These are phyloP conservation scores for Choiromyces venosus DNA, from an alignment of 495 filamentous ascomycete species.

Conservation along the genomic window DNA sequence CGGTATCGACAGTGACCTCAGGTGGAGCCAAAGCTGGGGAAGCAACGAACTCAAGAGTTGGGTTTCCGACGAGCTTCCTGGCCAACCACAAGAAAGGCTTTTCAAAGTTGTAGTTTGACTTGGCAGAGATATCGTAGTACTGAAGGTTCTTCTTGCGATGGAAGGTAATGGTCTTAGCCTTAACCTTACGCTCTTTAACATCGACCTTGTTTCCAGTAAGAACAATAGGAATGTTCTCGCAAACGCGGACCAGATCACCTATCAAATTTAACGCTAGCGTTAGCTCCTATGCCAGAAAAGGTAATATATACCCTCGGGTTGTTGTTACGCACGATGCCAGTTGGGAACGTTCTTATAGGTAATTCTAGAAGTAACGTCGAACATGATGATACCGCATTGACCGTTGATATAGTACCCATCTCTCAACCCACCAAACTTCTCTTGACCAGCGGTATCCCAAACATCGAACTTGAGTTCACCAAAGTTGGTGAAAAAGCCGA, in stretches of 20 bases:
- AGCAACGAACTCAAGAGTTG: conserved; percentile 89
- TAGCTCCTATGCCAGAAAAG: conserved; percentile 14
- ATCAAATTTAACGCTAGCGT: conserved; percentile 27
- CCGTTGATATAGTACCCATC: conserved; percentile 99
- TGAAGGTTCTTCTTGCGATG: conserved; percentile 99
- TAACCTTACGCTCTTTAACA: conserved; percentile 99
- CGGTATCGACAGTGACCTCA: conserved; percentile 77
- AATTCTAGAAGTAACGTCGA: conserved; percentile 99
- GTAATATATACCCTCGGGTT: background rate
- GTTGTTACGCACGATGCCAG: conserved; percentile 86
- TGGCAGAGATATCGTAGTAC: conserved; percentile 99
- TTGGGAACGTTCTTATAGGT: conserved; percentile 99
- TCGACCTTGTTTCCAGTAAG: conserved; percentile 99
- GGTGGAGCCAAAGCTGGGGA: conserved; percentile 90
- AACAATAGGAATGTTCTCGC: conserved; percentile 99
- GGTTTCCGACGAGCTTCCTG: conserved; percentile 95
- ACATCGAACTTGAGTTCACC: conserved; percentile 98
- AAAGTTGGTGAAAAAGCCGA: conserved; percentile 57
- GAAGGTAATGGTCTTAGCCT: conserved; percentile 99
- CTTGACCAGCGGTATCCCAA: conserved; percentile 99
- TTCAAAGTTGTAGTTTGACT: conserved; percentile 99
- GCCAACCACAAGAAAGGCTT: conserved; percentile 99
- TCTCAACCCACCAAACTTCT: conserved; percentile 99
- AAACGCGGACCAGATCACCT: conserved; percentile 99
- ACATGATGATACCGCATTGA: conserved; percentile 99